phyloP scores from a whole-genome alignment of 2,329 filamentous ascomycete species.

The Cordyceps javanica region DNA sequence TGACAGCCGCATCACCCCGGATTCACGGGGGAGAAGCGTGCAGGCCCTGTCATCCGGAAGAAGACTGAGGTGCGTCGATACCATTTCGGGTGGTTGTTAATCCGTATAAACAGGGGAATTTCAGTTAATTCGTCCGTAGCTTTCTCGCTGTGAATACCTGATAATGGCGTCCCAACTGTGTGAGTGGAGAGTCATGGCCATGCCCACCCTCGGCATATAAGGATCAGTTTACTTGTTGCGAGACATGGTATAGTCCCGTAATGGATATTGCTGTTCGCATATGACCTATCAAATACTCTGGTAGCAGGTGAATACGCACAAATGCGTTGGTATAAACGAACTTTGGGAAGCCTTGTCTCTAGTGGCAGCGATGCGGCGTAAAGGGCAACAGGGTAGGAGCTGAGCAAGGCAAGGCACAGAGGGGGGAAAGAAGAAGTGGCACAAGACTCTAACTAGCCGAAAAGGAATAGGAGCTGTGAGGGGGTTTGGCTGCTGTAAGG shows the following conservation, averaged over 20 bases:
- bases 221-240: background rate
- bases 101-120: background rate
- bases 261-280: background rate
- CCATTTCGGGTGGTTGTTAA: no score
- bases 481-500: background rate
- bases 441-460: background rate
- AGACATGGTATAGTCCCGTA: background rate
- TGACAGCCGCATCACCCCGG: background rate
- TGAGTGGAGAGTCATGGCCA: background rate
- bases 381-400: background rate
- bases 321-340: background rate
- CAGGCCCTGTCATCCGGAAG: background rate
- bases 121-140: background rate
- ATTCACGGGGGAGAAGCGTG: background rate
- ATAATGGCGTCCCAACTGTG: background rate
- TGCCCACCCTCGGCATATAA: background rate
- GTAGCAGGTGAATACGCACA: no score
- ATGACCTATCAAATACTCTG: no score
- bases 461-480: no score
- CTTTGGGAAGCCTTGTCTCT: no score
- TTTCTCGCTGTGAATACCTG: background rate
- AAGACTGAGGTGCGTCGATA: background rate
- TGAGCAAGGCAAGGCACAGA: background rate
- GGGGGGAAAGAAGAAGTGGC: no score
- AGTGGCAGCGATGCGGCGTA: no score